Evolutionary conservation across 139 green algal species (phyloP).

Genomic region (Tetradesmus obliquus): DNA sequence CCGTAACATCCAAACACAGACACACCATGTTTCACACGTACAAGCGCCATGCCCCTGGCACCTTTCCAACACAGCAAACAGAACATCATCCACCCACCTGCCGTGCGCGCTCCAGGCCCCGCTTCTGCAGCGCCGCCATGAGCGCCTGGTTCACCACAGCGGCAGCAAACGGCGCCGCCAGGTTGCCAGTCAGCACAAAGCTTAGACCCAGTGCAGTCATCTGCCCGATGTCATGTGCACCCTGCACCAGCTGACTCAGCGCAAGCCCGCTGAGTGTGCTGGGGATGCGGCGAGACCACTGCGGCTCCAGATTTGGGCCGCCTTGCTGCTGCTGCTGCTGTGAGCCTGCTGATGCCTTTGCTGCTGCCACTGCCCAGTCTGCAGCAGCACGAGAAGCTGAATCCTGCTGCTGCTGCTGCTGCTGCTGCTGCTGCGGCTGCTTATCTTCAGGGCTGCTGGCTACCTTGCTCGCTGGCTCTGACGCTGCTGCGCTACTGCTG

Average conservation of each 20-base stretch:
- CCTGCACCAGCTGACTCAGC: slow-evolving; percentile 30
- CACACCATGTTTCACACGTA: background rate
- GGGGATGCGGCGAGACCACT: background rate
- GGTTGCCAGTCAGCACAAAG: slow-evolving; percentile 40
- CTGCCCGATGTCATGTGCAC: slow-evolving; percentile 25
- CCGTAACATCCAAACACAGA: background rate
- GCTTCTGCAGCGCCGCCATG: slow-evolving; percentile 20
- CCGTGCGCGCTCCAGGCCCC: background rate
- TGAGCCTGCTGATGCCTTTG: slow-evolving; percentile 12
- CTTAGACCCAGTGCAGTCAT: slow-evolving; percentile 23
- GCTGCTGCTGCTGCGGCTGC: background rate
- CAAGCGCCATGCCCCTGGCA: background rate
- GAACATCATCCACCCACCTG: background rate
- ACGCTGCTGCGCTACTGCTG: background rate
- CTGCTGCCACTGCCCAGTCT: slow-evolving; percentile 26
- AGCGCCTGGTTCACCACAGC: slow-evolving; percentile 31
- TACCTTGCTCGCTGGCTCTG: background rate
- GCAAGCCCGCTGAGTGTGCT: slow-evolving; percentile 25
- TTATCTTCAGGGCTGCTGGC: background rate
- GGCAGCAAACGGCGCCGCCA: slow-evolving; percentile 31
- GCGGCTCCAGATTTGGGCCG: background rate
- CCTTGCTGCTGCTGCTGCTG: background rate
- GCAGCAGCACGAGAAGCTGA: background rate
- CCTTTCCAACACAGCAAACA: background rate
- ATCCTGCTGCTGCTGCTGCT: background rate